Evolutionary conservation across 352 stramenopile species (phyloP).

Genomic region (Peronospora belbahrii): DNA sequence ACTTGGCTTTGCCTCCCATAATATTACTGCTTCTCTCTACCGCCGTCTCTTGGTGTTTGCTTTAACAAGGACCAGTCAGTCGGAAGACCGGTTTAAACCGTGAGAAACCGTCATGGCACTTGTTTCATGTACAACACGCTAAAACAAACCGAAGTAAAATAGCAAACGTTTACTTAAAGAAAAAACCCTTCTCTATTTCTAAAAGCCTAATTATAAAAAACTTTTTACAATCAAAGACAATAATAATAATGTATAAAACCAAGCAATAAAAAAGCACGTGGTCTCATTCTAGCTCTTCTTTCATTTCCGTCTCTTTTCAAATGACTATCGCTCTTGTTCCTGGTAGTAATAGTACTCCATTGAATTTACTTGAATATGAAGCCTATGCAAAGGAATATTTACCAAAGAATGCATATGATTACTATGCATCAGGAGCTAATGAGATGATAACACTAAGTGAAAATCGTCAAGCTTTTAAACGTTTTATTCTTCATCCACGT

Average conservation of each 20-base stretch:
- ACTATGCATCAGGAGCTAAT: slow-evolving; percentile 90
- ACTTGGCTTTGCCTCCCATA: slow-evolving; percentile 72
- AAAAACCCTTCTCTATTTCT: no score
- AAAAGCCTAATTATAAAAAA: no score
- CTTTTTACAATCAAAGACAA: no score
- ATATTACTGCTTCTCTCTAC: not conserved
- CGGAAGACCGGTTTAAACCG: not conserved
- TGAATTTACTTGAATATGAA: slow-evolving; percentile 90
- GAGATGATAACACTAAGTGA: slow-evolving; percentile 83
- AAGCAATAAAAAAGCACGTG: no score
- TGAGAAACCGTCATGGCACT: not conserved
- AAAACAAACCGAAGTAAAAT: no score
- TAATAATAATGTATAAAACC: no score
- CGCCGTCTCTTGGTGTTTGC: slow-evolving; percentile 7
- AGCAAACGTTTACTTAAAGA: no score
- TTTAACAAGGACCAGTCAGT: slow-evolving; percentile 12
- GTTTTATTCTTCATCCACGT: slow-evolving; percentile 91
- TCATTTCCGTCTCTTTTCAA: not conserved
- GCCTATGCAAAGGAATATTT: slow-evolving; percentile 83
- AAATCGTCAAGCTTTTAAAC: slow-evolving; percentile 86
- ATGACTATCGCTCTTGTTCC: no score
- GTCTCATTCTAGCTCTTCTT: no score
- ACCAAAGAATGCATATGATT: slow-evolving; percentile 88
- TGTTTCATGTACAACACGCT: not conserved
- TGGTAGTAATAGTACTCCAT: slow-evolving; percentile 57